Conservation (phyloP, 176 grass and related monocot genomes). For the Tuctoria greenei region DNA sequence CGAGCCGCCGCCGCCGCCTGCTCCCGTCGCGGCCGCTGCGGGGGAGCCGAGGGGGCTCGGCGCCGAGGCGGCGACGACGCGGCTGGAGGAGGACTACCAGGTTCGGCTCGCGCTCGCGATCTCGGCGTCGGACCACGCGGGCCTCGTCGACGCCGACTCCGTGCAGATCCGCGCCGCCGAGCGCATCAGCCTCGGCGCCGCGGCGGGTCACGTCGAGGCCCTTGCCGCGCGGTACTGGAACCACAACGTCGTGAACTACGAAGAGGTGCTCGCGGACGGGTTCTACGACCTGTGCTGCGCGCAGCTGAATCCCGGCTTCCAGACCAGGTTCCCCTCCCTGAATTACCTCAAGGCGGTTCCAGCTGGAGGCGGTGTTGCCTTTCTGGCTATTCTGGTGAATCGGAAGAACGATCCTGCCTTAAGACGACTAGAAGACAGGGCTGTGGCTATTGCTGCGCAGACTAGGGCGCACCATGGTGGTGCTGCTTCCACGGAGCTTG, state of each 20-base stretch:
- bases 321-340: conserved; percentile 65
- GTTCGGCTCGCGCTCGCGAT: conserved; percentile 87
- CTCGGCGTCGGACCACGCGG: conserved; percentile 78
- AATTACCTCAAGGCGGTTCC: conserved; percentile 42
- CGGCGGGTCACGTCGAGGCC: conserved; percentile 51
- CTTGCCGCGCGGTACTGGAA: conserved; percentile 84
- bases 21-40: background rate
- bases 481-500: conserved; percentile 45
- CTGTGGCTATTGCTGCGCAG: conserved; percentile 39
- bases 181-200: conserved; percentile 76
- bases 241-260: conserved; percentile 86
- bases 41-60: conserved; percentile 16
- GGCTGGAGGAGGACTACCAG: no score
- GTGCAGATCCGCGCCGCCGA: conserved; percentile 92
- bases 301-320: conserved; percentile 43
- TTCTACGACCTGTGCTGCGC: conserved; percentile 83
- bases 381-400: conserved; percentile 65
- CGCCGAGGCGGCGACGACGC: conserved; percentile 46
- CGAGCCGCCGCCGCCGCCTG: background rate
- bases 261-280: conserved; percentile 69
- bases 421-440: conserved; percentile 58
- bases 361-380: conserved; percentile 17
- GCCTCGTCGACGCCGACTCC: conserved; percentile 80
- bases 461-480: conserved; percentile 34
- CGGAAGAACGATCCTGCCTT: conserved; percentile 51